Evolutionary conservation across 2,329 filamentous ascomycete species (phyloP).

Genomic region (Pseudogymnoascus sp.): DNA sequence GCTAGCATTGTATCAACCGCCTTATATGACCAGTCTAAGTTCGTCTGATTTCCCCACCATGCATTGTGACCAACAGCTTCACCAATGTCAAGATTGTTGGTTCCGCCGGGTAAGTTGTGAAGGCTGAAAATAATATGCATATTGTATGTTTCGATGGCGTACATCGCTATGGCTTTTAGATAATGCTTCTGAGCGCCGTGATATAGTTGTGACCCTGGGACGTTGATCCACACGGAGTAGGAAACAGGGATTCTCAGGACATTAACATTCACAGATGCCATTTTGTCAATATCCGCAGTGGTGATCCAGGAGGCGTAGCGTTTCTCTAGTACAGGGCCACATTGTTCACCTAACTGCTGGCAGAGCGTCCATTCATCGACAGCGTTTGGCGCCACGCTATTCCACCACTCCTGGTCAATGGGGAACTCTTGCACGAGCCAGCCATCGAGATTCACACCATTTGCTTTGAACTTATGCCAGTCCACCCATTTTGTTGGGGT

Average conservation of each 20-base stretch:
- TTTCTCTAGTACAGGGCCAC: slow-evolving; percentile 25
- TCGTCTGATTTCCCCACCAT: slow-evolving; percentile 32
- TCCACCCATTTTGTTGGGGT: background rate
- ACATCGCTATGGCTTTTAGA: slow-evolving; percentile 28
- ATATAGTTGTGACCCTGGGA: slow-evolving; percentile 30
- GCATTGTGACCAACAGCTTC: slow-evolving; percentile 27
- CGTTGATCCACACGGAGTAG: slow-evolving; percentile 32
- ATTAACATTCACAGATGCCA: slow-evolving; percentile 28
- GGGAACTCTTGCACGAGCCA: slow-evolving; percentile 29
- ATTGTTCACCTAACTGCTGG: slow-evolving; percentile 24
- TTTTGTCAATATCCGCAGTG: slow-evolving; percentile 27
- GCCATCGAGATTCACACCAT: slow-evolving; percentile 27
- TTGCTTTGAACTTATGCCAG: slow-evolving; percentile 19
- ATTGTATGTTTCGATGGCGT: slow-evolving; percentile 29
- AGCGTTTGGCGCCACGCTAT: slow-evolving; percentile 27
- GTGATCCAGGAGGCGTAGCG: slow-evolving; percentile 28
- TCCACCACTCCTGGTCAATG: slow-evolving; percentile 27
- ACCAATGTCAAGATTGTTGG: slow-evolving; percentile 27
- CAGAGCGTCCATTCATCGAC: slow-evolving; percentile 33
- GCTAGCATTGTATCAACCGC: slow-evolving; percentile 28
- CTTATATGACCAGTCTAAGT: slow-evolving; percentile 28
- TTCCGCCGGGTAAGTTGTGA: slow-evolving; percentile 17
- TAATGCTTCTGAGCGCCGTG: slow-evolving; percentile 27
- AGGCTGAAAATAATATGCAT: slow-evolving; percentile 33
- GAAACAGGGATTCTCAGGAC: slow-evolving; percentile 31